A percentile compares a stretch with the other conserved stretches of the same genome.
Conservation (phyloP, 2,329 filamentous ascomycete genomes). For the Monosporascus sp. region DNA sequence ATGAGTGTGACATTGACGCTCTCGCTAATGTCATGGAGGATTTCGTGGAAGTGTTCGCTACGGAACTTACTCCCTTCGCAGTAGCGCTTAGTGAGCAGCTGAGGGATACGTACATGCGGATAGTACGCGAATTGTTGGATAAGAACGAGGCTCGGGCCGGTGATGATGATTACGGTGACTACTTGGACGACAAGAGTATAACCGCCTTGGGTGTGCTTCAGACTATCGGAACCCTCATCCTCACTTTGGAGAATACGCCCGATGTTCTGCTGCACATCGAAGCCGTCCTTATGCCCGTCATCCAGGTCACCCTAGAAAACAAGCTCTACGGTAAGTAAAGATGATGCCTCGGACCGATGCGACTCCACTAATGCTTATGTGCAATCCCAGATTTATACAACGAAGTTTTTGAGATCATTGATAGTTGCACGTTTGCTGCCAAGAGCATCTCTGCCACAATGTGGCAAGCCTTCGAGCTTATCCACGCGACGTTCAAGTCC, state of each 20-base stretch:
- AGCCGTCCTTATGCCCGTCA: slow-evolving; percentile 93
- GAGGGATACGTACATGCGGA: slow-evolving; percentile 90
- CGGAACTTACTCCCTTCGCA: slow-evolving; percentile 92
- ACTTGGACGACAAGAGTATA: slow-evolving; percentile 96
- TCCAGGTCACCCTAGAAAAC: slow-evolving; percentile 93
- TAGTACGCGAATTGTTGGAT: slow-evolving; percentile 85
- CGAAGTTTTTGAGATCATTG: slow-evolving; percentile 97
- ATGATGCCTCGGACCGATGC: slow-evolving; percentile 6
- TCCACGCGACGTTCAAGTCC: slow-evolving; percentile 94
- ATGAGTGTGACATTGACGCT: slow-evolving; percentile 96
- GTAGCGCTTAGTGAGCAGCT: slow-evolving; percentile 94
- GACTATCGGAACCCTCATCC: slow-evolving; percentile 94
- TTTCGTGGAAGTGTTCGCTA: slow-evolving; percentile 97
- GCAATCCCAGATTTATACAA: slow-evolving; percentile 74
- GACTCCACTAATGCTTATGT: slow-evolving; percentile 9
- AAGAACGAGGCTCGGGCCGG: slow-evolving; percentile 74
- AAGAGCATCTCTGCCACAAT: slow-evolving; percentile 94
- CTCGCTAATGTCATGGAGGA: slow-evolving; percentile 99
- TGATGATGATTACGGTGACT: slow-evolving; percentile 81
- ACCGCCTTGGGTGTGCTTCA: slow-evolving; percentile 93
- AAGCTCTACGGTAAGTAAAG: slow-evolving; percentile 78
- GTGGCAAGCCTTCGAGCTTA: slow-evolving; percentile 97
- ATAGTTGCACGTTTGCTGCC: slow-evolving; percentile 97
- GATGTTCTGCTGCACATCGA: slow-evolving; percentile 94
- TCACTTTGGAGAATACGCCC: slow-evolving; percentile 94